Conservation (phyloP, 73 alveolate genomes). For the Tetrahymena borealis region DNA sequence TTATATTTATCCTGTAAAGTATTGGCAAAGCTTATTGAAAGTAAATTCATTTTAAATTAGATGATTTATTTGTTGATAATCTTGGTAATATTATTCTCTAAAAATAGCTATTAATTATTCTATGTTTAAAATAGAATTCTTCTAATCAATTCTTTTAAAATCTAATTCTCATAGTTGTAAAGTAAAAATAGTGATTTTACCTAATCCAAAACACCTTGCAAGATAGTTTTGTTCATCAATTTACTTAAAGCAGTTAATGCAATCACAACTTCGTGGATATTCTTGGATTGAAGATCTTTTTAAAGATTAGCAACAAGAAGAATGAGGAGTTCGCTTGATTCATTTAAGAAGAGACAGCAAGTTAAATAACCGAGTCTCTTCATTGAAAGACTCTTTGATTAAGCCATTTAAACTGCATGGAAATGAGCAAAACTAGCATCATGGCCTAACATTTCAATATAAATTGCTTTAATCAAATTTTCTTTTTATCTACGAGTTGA, state of each 20-base stretch:
- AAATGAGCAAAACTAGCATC: conserved; percentile 99
- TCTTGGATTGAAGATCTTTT: conserved; percentile 84
- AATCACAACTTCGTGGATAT: conserved; percentile 84
- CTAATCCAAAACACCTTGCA: conserved; percentile 9
- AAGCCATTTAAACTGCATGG: conserved; percentile 97
- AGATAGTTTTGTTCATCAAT: conserved; percentile 77
- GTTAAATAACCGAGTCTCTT: conserved; percentile 96
- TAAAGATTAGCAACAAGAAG: conserved; percentile 92
- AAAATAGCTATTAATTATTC: no score
- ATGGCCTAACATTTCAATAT: conserved; percentile 98
- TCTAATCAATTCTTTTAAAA: no score
- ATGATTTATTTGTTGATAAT: no score
- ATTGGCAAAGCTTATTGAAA: no score
- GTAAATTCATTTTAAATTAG: no score
- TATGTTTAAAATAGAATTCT: no score
- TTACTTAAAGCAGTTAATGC: conserved; percentile 81
- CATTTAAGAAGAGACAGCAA: conserved; percentile 80
- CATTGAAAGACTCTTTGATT: conserved; percentile 87
- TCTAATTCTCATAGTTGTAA: no score
- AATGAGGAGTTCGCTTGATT: conserved; percentile 77
- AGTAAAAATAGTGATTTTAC: background rate
- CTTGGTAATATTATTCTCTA: no score
- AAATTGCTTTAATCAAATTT: conserved; percentile 91
- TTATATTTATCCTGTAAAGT: no score
- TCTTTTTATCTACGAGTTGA: conserved; percentile 93